Conservation (phyloP, 805 yeast species). For the Sungouiozyma ichnusensis region DNA sequence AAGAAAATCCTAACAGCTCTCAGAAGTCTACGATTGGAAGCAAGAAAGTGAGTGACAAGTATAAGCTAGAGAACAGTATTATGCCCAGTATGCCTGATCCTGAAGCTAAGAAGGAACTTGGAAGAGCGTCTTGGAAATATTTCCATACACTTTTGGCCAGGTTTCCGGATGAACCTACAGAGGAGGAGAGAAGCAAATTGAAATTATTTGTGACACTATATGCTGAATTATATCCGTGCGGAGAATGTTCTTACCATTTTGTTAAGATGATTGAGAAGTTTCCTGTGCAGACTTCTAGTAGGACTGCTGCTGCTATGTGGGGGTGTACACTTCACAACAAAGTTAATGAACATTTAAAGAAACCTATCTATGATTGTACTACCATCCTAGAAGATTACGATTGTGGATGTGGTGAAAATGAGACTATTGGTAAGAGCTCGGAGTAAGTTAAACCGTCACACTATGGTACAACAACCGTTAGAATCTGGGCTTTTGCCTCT, state of each 20-base stretch:
- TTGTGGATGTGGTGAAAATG: slow-evolving; percentile 81
- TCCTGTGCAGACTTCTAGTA: slow-evolving; percentile 76
- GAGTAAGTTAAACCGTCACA: slow-evolving; percentile 13
- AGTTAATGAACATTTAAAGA: slow-evolving; percentile 64
- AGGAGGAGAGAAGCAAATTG: slow-evolving; percentile 53
- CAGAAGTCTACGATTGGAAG: background rate
- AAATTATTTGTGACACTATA: slow-evolving; percentile 56
- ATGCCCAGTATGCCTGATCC: slow-evolving; percentile 95
- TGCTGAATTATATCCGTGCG: slow-evolving; percentile 92
- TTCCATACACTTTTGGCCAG: slow-evolving; percentile 88
- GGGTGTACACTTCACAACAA: slow-evolving; percentile 88
- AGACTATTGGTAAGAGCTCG: background rate
- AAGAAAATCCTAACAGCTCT: background rate
- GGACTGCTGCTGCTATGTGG: slow-evolving; percentile 86
- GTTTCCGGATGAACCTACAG: slow-evolving; percentile 74
- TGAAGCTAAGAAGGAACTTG: slow-evolving; percentile 57
- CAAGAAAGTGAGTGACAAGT: slow-evolving; percentile 1
- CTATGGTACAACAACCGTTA: slow-evolving; percentile 29
- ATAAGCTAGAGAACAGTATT: slow-evolving; percentile 33
- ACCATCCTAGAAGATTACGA: slow-evolving; percentile 82
- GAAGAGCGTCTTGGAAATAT: slow-evolving; percentile 84
- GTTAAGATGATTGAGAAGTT: slow-evolving; percentile 51
- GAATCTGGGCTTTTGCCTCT: background rate
- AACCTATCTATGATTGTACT: slow-evolving; percentile 74
- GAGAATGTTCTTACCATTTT: slow-evolving; percentile 93